These are phyloP conservation scores for Takashimella koratensis DNA, from an alignment of 1,284 basidiomycete genomes.

Conservation along the genomic window DNA sequence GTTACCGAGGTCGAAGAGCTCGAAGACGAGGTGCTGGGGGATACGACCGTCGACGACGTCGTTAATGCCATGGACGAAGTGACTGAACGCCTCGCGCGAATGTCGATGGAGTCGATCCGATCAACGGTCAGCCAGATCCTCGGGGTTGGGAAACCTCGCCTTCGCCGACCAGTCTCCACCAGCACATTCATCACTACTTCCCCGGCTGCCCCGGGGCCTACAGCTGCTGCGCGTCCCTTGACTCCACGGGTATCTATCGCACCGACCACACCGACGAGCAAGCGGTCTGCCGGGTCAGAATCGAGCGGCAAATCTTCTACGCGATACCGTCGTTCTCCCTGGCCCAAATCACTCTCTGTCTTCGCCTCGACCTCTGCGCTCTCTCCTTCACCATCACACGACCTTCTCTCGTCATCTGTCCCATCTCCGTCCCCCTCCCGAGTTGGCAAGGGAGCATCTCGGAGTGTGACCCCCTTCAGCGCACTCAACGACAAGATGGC, in stretches of 20 bases:
- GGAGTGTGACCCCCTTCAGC: not conserved
- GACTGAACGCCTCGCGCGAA: not conserved
- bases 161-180: not conserved
- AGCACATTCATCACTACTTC: not conserved
- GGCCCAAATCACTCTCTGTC: constrained; percentile 5
- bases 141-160: not conserved
- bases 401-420: constrained; percentile 10
- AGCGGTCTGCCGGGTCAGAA: not conserved
- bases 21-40: not conserved
- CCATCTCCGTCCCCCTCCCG: constrained; percentile 20
- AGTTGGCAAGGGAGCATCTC: not conserved
- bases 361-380: not conserved
- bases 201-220: not conserved
- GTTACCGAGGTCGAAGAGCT: not conserved
- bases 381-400: not conserved
- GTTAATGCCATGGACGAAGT: not conserved
- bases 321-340: constrained; percentile 10
- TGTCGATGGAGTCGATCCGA: not conserved
- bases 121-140: not conserved
- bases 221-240: not conserved
- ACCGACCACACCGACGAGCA: not conserved
- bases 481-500: constrained; percentile 13
- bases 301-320: not conserved
- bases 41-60: not conserved
- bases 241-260: not conserved